Evolutionary conservation across 2,329 filamentous ascomycete genomes (phyloP).

Genomic region (Epichloe gansuensis): DNA sequence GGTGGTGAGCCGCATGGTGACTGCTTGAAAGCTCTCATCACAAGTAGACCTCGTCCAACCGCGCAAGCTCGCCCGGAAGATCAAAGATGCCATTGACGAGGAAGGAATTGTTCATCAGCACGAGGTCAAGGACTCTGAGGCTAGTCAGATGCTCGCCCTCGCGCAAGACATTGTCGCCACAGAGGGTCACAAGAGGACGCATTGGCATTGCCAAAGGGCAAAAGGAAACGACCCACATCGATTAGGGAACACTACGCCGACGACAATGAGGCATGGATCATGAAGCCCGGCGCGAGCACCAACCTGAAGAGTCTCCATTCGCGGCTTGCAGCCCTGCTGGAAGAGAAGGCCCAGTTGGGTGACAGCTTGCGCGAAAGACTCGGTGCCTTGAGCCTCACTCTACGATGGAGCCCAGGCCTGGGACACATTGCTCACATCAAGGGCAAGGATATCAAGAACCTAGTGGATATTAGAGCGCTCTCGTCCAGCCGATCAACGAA

Average conservation of each 20-base stretch:
- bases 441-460: slow-evolving; percentile 53
- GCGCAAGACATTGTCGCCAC: slow-evolving; percentile 58
- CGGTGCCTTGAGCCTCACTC: slow-evolving; percentile 51
- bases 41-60: slow-evolving; percentile 59
- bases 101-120: slow-evolving; percentile 78
- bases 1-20: slow-evolving; percentile 8
- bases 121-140: slow-evolving; percentile 59
- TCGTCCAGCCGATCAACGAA: slow-evolving; percentile 74
- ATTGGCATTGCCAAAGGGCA: slow-evolving; percentile 41
- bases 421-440: slow-evolving; percentile 88
- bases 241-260: slow-evolving; percentile 47
- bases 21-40: slow-evolving; percentile 34
- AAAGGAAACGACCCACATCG: slow-evolving; percentile 32
- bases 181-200: slow-evolving; percentile 48
- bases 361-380: slow-evolving; percentile 50
- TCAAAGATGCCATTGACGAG: slow-evolving; percentile 76
- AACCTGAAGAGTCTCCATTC: slow-evolving; percentile 55
- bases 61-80: slow-evolving; percentile 54
- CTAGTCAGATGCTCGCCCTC: slow-evolving; percentile 57
- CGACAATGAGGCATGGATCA: slow-evolving; percentile 50
- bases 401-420: slow-evolving; percentile 77
- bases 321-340: slow-evolving; percentile 46
- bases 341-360: slow-evolving; percentile 49
- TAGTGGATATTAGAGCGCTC: slow-evolving; percentile 33
- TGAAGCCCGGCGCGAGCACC: slow-evolving; percentile 56